Conservation (phyloP, 441 rosid species). For the Corymbia calophylla region DNA sequence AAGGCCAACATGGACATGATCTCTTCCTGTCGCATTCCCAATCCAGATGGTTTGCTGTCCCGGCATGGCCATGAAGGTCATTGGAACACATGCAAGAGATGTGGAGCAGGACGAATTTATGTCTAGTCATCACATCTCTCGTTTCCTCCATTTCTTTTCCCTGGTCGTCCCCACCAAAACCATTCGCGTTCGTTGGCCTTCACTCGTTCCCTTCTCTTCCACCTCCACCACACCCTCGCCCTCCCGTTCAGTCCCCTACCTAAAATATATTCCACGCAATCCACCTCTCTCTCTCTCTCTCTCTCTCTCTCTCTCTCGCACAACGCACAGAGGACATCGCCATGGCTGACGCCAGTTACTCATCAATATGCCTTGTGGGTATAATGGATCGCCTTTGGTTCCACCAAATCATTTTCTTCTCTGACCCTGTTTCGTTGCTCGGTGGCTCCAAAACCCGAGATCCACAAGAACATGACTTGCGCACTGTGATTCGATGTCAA, state of each 20-base stretch:
- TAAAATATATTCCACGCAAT: neutral
- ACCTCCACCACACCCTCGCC: neutral
- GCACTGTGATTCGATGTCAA: neutral
- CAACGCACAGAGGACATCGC: neutral
- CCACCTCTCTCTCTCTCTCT: neutral
- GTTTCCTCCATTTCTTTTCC: neutral
- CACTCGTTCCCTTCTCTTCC: neutral
- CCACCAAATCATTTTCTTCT: slow-evolving; percentile 27
- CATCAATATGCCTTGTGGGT: neutral
- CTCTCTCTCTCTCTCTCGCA: neutral
- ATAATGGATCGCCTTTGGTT: slow-evolving; percentile 60
- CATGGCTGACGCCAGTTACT: neutral
- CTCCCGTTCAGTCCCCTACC: neutral
- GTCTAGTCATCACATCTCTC: neutral
- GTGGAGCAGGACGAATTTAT: neutral
- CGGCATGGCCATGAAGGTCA: neutral
- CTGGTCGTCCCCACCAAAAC: neutral
- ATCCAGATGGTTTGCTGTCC: neutral
- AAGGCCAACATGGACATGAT: neutral
- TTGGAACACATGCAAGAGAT: neutral
- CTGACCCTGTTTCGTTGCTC: slow-evolving; percentile 12
- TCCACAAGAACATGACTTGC: neutral
- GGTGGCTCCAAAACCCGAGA: slow-evolving; percentile 10
- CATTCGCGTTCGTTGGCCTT: neutral
- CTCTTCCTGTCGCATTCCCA: neutral